Base-by-base conservation (phyloP, 345 rosid species). In the Rhodamnia rubescens region DNA sequence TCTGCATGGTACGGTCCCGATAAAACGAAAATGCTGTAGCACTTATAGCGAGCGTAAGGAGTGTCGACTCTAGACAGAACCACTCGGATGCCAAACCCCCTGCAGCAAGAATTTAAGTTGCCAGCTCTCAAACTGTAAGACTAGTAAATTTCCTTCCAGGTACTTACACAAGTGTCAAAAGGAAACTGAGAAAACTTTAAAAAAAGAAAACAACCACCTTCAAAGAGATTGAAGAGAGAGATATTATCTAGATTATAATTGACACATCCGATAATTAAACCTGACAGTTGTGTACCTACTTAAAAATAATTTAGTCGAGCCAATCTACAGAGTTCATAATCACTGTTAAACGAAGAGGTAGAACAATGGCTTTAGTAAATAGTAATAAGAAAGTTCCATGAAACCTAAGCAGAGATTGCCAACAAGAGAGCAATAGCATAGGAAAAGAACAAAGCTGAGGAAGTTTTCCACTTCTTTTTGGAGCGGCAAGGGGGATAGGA, bases 11-110 rank as follows among this genome's bases (percentile, higher is more conserved):
- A 8, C 94, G 88, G 84, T 97, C 90, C 57, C 88, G 75, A 86
- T 94, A 97, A 86, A 97, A 96, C n/a, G 98, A 93, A 89, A 91
- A 94, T 8, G 99, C 98, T 2, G 96, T 87, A 47, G 95, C 98
- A 85, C 90, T 94, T 52, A 95, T 97, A 82, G 98, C 98, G 20
- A 95, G 85, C 21, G 98, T 93, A 82, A 94, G 90, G 61, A 93
- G 81, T 11, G 97, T 87, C 53, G 98, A 93, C 90, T 96, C 98
- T 15, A 91, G 18, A 87, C 94, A 93, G 90, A 96, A 96, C 98
- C 98, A 96, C 58, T 95, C 90, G 22, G 96, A 91, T 20, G 98
- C 89, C 87, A 95, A 47, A n/a, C 96, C 98, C 96, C 96, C 98
- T 96, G 93, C 86, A 78, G 69, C 59, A 15, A 89, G 53, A 64